These are phyloP conservation scores for Pythium aquatile DNA, from an alignment of 352 stramenopile genomes.

Conservation along the genomic window DNA sequence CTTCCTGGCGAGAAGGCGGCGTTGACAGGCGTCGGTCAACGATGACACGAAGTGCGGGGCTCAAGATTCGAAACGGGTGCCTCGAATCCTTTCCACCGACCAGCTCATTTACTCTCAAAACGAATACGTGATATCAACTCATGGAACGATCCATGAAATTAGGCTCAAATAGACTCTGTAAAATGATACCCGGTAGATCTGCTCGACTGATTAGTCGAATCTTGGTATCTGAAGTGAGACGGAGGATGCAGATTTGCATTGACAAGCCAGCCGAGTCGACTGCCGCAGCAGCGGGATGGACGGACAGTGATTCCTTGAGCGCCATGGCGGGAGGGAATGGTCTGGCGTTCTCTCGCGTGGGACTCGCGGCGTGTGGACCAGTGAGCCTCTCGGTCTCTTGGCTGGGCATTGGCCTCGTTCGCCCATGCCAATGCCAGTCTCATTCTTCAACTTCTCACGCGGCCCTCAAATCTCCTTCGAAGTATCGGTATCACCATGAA, in stretches of 20 bases:
- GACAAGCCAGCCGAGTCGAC: slow-evolving; percentile 5
- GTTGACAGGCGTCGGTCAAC: slow-evolving; percentile 8
- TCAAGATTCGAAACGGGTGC: slow-evolving; percentile 9
- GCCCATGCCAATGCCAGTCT: not conserved
- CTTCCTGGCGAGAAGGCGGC: not conserved
- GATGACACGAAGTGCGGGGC: slow-evolving; percentile 1
- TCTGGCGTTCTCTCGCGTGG: not conserved
- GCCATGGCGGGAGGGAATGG: slow-evolving; percentile 3
- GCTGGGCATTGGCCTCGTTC: too few relatives aligned
- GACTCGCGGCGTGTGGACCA: not conserved
- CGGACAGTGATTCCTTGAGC: not conserved
- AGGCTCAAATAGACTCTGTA: not conserved
- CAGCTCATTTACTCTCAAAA: not conserved
- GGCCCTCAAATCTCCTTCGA: slow-evolving; percentile 11
- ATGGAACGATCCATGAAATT: not conserved
- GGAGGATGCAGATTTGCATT: not conserved
- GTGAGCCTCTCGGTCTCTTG: not conserved
- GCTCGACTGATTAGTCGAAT: slow-evolving; percentile 10
- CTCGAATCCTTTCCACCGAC: slow-evolving; percentile 5
- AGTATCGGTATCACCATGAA: slow-evolving; percentile 32
- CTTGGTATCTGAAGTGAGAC: slow-evolving; percentile 3
- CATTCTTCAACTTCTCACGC: slow-evolving; percentile 23
- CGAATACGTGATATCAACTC: not conserved
- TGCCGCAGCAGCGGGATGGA: not conserved
- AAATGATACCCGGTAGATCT: not conserved